These are phyloP conservation scores for Mesembryanthemum crystallinum DNA, from an alignment of 148 eudicot genomes.

Conservation along the genomic window DNA sequence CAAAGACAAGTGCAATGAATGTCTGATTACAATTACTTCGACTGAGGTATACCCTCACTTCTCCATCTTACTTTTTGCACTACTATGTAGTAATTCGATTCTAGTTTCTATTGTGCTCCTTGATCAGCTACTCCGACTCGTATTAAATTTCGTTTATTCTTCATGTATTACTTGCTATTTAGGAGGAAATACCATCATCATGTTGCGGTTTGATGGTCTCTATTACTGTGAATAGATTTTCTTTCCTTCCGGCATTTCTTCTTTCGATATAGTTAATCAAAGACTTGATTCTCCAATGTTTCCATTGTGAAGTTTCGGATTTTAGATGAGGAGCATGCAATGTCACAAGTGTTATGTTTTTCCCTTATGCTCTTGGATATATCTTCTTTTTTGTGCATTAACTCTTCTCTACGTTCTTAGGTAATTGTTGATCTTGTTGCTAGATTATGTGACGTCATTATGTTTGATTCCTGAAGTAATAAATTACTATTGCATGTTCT, in stretches of 20 bases:
- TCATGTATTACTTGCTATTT: background rate
- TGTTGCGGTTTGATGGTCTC: background rate
- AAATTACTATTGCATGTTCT: background rate
- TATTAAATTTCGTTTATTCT: constrained; percentile 1
- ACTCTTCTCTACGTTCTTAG: no score
- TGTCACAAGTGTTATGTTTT: background rate
- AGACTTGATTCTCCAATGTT: background rate
- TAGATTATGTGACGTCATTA: background rate
- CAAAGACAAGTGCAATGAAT: constrained; percentile 48
- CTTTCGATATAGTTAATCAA: background rate
- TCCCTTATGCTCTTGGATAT: background rate
- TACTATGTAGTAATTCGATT: background rate
- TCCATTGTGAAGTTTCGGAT: background rate
- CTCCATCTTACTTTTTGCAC: background rate
- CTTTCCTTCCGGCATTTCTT: background rate
- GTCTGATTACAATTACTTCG: constrained; percentile 56
- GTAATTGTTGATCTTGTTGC: background rate
- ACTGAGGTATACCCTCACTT: constrained; percentile 50
- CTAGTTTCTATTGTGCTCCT: background rate
- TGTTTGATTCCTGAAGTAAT: background rate
- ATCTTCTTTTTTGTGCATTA: no score
- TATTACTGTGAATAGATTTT: background rate
- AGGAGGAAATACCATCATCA: background rate
- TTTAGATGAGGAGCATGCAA: background rate
- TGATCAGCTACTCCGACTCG: background rate